Base-by-base conservation (phyloP, 1,284 basidiomycete genomes). In the Agaricales sp. region DNA sequence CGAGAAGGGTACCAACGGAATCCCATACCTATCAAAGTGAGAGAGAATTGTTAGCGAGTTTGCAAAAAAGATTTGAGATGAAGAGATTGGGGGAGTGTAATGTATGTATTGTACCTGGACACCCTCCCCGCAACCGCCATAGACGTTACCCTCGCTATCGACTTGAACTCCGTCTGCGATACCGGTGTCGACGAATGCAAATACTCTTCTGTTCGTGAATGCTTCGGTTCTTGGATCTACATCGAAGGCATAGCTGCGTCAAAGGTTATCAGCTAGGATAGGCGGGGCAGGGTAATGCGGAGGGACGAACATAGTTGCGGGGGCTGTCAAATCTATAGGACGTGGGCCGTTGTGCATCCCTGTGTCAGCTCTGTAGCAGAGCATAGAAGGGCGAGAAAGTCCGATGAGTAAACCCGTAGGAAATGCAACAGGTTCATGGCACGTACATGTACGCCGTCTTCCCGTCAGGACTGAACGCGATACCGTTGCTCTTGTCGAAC, bases 161-260 rank as follows among this genome's bases (percentile, higher is more conserved):
- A 79, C 71, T 57, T 86, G 78, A 0, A 87, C 70, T 20, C 87
- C 87, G 55, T 90, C 87, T 2, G 85, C 77, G 19, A 83, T 58
- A 2, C 85, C 84, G 12, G 78, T 69, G 56, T 85, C 80, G 22
- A 70, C 60, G 56, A 79, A 87, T 2, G 87, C 85, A 58, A 92
- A 87, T 4, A 84, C 70, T 13, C 81, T 73, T 23, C 82, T 75
- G 58, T 87, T 84, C 41, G 56, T 64, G 60, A 85, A 82, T 1
- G 65, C 63, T 25, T 78, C 71, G 0, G 74, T 75, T 19, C 64
- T 69, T 14, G 75, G 66, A 54, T 82, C 74, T 23, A 92, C 81
- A 55, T 88, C 82, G 57, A 75, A 90, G 3, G 69, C 74, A 58
- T 90, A 90, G 49, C 85, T 87, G 16, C 16, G 35, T 19, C 18